These are phyloP conservation scores for Aureobasidium sp. DNA, from an alignment of 2,329 filamentous ascomycete genomes.

Conservation along the genomic window DNA sequence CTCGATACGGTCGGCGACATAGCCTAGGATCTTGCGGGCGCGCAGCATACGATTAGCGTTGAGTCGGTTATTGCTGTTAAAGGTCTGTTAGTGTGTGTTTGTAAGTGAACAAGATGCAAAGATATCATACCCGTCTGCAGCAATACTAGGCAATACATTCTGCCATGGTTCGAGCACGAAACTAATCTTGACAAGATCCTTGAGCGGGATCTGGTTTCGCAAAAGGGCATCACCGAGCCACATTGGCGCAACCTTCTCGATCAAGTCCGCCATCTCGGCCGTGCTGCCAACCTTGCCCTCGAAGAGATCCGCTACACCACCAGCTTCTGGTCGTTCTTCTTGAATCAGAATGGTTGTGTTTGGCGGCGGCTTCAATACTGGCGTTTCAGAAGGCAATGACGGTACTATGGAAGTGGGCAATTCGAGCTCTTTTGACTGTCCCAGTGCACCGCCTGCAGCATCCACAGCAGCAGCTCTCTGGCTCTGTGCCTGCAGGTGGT, in stretches of 20 bases:
- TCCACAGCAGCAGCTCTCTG: constrained; percentile 25
- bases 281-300: constrained; percentile 76
- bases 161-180: constrained; percentile 81
- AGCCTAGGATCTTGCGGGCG: constrained; percentile 87
- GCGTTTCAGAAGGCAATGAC: constrained; percentile 64
- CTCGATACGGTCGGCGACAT: constrained; percentile 88
- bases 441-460: constrained; percentile 25
- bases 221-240: constrained; percentile 89
- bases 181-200: constrained; percentile 94
- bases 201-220: constrained; percentile 68
- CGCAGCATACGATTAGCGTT: constrained; percentile 97
- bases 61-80: constrained; percentile 65
- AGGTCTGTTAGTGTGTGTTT: background rate
- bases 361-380: constrained; percentile 62
- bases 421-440: constrained; percentile 20
- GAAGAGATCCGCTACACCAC: constrained; percentile 74
- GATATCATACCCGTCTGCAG: constrained; percentile 55
- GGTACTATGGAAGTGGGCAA: constrained; percentile 60
- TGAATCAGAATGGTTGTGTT: constrained; percentile 57
- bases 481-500: constrained; percentile 46
- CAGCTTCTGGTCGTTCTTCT: constrained; percentile 54
- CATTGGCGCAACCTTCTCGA: constrained; percentile 79
- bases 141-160: constrained; percentile 57
- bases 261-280: constrained; percentile 66
- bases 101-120: constrained; percentile 20